Conservation (phyloP, 805 yeast genomes). For the Candida sonorensis region DNA sequence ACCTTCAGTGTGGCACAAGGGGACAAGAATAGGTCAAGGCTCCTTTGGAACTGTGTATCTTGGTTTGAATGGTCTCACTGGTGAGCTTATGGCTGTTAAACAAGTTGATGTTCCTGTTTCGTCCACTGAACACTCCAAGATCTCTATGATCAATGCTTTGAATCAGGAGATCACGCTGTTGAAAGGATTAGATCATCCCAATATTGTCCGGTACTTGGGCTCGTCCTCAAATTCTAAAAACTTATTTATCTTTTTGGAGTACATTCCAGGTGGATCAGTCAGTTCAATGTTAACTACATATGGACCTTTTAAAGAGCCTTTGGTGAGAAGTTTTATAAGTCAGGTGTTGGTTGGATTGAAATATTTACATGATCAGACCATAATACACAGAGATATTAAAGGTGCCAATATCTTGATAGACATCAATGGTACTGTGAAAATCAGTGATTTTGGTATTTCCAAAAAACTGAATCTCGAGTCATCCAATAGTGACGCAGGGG, state of each 20-base stretch:
- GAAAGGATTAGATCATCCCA: constrained; percentile 78
- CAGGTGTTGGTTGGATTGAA: constrained; percentile 51
- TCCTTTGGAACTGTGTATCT: constrained; percentile 90
- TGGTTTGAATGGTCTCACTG: constrained; percentile 87
- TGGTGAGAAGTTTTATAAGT: constrained; percentile 45
- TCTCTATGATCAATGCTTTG: constrained; percentile 64
- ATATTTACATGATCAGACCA: constrained; percentile 49
- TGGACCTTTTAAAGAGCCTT: constrained; percentile 58
- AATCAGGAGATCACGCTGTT: constrained; percentile 76
- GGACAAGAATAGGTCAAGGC: constrained; percentile 91
- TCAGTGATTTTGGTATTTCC: constrained; percentile 63
- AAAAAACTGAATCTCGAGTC: constrained; percentile 37
- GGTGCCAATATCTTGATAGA: constrained; percentile 59
- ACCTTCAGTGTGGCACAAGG: constrained; percentile 85
- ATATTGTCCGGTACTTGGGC: constrained; percentile 89
- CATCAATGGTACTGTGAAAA: constrained; percentile 54
- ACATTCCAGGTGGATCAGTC: constrained; percentile 43
- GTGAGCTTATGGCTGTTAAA: constrained; percentile 95
- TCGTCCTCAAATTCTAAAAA: constrained; percentile 67
- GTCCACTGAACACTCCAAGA: constrained; percentile 25
- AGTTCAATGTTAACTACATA: constrained; percentile 49
- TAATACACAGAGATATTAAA: constrained; percentile 58
- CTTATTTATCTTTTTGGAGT: constrained; percentile 66
- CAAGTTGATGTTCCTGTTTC: constrained; percentile 67
- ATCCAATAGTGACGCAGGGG: no score